Evolutionary conservation across 441 rosid species (phyloP), one percentile per base, ranked within the genome.

Genomic region (Eugenia klotzschiana): DNA sequence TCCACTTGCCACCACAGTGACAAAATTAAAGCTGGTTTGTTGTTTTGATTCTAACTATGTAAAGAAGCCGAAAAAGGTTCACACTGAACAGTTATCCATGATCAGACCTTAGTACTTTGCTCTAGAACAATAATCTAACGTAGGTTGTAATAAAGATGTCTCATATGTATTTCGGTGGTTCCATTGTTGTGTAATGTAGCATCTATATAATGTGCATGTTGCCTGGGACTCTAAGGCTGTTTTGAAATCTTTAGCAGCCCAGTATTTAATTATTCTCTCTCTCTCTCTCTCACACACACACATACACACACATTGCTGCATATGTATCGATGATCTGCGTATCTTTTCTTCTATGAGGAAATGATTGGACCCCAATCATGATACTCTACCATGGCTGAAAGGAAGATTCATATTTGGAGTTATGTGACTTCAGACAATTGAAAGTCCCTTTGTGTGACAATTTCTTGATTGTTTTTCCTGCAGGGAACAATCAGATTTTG

Each of bases 401-500:
- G 49, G 77, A 37, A 69, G 23, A 37, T 69, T 69, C 77, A 69
- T 37, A 69, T 69, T 33, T 33, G 20, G 25, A 69, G 46, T 37
- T 20, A 69, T 37, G 46, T 37, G 9, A 33, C 77, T 64, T 64
- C 4, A 0, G 40, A 64, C 77, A 10, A 64, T 64, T 9, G 25
- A 18, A 22, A 64, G n/a, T 22, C 46, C 46, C 77, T 74, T 79
- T 54, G 82, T 40, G 77, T 83, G 83, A 84, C 56, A 64, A 56
- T 51, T 81, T 64, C 27, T 85, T 72, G 29, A 53, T 84, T 86
- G 43, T 72, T 84, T 81, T 50, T 80, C 84, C 69, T 57, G 80
- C 93, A 93, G 98, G 74, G 82, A 54, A 74, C 82, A 84, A 88
- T 90, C 82, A 64, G 83, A 88, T 82, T 84, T 91, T 83, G 86